Evolutionary conservation across 352 stramenopile genomes (phyloP).

Genomic region (Blastocystis sp.): DNA sequence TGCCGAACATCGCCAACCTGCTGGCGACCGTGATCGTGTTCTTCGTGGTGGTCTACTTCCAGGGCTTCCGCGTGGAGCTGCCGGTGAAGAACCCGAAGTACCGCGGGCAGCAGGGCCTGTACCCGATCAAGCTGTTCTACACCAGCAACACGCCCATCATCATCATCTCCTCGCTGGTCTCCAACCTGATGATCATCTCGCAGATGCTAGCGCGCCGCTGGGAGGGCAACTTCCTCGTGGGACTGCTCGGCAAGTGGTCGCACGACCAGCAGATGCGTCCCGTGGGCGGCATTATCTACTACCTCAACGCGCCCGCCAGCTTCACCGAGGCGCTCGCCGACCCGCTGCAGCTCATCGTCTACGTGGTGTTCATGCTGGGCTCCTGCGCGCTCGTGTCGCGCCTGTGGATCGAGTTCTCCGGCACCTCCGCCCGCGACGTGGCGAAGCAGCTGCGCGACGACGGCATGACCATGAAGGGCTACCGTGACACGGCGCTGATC

Average conservation of each 20-base stretch:
- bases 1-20: conserved; percentile 97
- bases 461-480: conserved; percentile 95
- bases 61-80: conserved; percentile 85
- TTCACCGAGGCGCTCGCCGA: conserved; percentile 94
- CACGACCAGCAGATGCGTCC: conserved; percentile 93
- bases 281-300: conserved; percentile 92
- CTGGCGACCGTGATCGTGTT: conserved; percentile 97
- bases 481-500: conserved; percentile 92
- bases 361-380: conserved; percentile 95
- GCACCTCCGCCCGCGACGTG: conserved; percentile 90
- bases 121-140: conserved; percentile 99
- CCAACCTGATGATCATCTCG: conserved; percentile 97
- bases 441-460: conserved; percentile 96
- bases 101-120: conserved; percentile 94
- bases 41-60: conserved; percentile 99
- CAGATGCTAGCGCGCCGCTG: conserved; percentile 98
- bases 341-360: conserved; percentile 95
- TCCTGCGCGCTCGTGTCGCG: conserved; percentile 97
- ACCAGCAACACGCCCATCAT: conserved; percentile 91
- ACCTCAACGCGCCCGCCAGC: conserved; percentile 91
- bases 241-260: conserved; percentile 94
- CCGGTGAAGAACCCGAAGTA: conserved; percentile 98
- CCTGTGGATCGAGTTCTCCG: conserved; percentile 99
- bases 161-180: conserved; percentile 87
- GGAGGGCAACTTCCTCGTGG: conserved; percentile 93